Evolutionary conservation across 2,329 filamentous ascomycete genomes (phyloP), one percentile per base, ranked within the genome.

Genomic region (Alternaria panax): DNA sequence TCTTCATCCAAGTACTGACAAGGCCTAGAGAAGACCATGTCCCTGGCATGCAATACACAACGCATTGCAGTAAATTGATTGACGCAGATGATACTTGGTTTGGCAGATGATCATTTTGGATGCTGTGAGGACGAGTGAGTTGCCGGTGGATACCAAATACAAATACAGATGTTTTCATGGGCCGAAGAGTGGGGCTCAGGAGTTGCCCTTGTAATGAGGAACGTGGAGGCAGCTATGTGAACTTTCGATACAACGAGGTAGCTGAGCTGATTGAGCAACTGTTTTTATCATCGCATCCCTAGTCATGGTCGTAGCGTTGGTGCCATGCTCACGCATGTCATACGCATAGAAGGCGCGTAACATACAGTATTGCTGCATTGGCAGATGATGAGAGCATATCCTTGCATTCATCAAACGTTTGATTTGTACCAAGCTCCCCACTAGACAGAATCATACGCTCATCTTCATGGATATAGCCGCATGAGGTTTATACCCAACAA

Each of bases 381-480:
- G 7, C 28, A 34, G 1, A 9, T 22, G 14, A 4, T 24, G 28
- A 1, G 18, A 22, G 24, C 11, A 3, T 47, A 2, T 14, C 22
- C 27, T 5, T 22, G 36, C 24, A 11, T 48, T 51, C 27, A 51
- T 43, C 46, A 25, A 2, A 38, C 7, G 9, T 9, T 30, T 56
- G 24, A 30, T 24, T 5, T 28, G 16, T 16, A 28, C 27, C 7
- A 38, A 38, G 36, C 11, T 41, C n/a, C 20, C 7, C 11, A 25
- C 27, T 27, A 4, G 2, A 14, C 11, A 20, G 14, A 14, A 38
- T 40, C 45, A 93, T 59, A 98, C 94, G 74, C 92, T 96, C 95
- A 99, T 99, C 83, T 98, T 97, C 95, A 99, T 99, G 43, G 91
- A 86, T 80, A 99, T 96, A 5, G 86, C 86, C 82, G 93, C 94